phyloP scores from a whole-genome alignment of 1,139 yeast species.

The Taphrina sp. region DNA sequence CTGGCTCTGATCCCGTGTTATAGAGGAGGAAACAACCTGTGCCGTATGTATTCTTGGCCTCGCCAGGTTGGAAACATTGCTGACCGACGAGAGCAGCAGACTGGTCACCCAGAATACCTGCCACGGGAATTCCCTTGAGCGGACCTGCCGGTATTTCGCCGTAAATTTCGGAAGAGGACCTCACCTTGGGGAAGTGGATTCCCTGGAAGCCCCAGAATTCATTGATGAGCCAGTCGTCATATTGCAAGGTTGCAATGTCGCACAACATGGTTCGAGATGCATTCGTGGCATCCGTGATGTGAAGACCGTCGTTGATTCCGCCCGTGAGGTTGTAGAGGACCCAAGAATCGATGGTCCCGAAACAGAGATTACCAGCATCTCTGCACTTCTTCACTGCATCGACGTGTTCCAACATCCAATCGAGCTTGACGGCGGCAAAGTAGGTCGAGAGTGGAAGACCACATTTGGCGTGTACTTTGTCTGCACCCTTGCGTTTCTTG shows the following conservation, averaged over 20 bases:
- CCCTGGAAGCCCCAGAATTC: slow-evolving; percentile 68
- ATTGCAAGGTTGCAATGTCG: slow-evolving; percentile 73
- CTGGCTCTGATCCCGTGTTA: slow-evolving; percentile 68
- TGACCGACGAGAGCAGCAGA: slow-evolving; percentile 93
- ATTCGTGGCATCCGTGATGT: slow-evolving; percentile 82
- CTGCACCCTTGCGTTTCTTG: slow-evolving; percentile 59
- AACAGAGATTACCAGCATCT: slow-evolving; percentile 74
- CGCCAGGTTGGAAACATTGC: slow-evolving; percentile 75
- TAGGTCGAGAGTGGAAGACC: slow-evolving; percentile 90
- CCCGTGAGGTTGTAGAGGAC: slow-evolving; percentile 79
- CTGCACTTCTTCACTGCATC: slow-evolving; percentile 66
- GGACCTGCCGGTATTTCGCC: slow-evolving; percentile 52
- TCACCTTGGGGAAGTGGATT: slow-evolving; percentile 67
- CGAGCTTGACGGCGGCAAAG: slow-evolving; percentile 84
- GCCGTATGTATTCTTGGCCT: slow-evolving; percentile 96
- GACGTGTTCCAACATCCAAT: slow-evolving; percentile 85
- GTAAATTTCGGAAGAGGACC: slow-evolving; percentile 74
- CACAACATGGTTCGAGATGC: slow-evolving; percentile 90
- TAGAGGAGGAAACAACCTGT: slow-evolving; percentile 90
- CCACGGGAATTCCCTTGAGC: slow-evolving; percentile 64
- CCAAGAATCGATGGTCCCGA: slow-evolving; percentile 96
- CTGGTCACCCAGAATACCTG: slow-evolving; percentile 94
- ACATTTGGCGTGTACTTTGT: slow-evolving; percentile 61
- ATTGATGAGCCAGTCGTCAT: slow-evolving; percentile 70
- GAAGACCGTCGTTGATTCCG: slow-evolving; percentile 48